Evolutionary conservation across 2,329 filamentous ascomycete genomes (phyloP).

Genomic region (Diaporthe sp.): DNA sequence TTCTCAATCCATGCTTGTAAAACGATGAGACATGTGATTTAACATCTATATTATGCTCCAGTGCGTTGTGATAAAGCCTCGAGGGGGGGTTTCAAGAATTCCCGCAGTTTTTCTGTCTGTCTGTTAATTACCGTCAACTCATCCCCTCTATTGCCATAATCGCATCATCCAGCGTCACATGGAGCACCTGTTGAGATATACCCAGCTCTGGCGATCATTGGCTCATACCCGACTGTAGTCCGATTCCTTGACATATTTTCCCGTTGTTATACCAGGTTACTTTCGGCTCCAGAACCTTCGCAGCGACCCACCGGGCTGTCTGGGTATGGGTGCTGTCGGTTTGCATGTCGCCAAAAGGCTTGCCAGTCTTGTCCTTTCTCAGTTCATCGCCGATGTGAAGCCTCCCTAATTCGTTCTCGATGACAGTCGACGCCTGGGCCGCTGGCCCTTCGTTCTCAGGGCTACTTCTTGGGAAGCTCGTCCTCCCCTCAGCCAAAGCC

Average conservation of each 20-base stretch:
- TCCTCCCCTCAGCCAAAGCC: constrained; percentile 63
- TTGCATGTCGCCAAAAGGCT: constrained; percentile 61
- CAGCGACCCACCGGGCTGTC: constrained; percentile 70
- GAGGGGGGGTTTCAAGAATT: not conserved
- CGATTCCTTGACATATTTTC: constrained; percentile 58
- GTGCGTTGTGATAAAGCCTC: not conserved
- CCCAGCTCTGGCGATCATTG: not conserved
- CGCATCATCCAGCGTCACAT: not conserved
- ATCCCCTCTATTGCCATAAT: too few relatives aligned
- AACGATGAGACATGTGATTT: too few relatives aligned
- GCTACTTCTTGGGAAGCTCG: constrained; percentile 51
- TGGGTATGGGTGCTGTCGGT: constrained; percentile 63
- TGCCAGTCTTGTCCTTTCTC: constrained; percentile 55
- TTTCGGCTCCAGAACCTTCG: constrained; percentile 57
- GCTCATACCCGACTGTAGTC: constrained; percentile 38
- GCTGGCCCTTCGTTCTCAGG: constrained; percentile 32
- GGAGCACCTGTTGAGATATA: not conserved
- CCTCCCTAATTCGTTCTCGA: constrained; percentile 38
- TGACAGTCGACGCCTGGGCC: not conserved
- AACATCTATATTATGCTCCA: too few relatives aligned
- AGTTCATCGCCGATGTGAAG: constrained; percentile 43
- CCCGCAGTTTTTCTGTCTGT: not conserved
- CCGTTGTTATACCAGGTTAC: constrained; percentile 64
- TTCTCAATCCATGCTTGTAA: too few relatives aligned
- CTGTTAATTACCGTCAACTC: too few relatives aligned